These are phyloP conservation scores for Neurospora terricola DNA, from an alignment of 495 filamentous ascomycete genomes.

Conservation along the genomic window DNA sequence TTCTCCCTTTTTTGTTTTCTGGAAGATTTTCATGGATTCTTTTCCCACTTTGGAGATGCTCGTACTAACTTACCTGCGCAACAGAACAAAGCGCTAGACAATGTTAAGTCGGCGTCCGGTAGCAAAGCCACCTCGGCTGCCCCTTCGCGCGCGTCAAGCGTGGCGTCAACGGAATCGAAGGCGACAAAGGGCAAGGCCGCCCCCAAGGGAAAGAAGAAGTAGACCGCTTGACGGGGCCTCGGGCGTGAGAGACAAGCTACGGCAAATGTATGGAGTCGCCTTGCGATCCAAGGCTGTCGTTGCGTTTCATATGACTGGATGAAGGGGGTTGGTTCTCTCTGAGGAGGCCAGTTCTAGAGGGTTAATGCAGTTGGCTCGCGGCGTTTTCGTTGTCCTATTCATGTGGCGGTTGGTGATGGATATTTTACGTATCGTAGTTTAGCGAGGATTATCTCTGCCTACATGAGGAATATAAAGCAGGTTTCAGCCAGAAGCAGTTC, in stretches of 20 bases:
- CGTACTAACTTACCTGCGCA: background rate
- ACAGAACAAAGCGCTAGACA: constrained; percentile 55
- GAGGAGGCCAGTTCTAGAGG: background rate
- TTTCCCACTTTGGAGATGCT: background rate
- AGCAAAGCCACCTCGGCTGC: constrained; percentile 47
- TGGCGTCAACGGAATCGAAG: constrained; percentile 37
- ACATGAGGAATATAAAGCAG: background rate
- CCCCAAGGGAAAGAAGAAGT: constrained; percentile 48
- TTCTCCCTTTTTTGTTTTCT: no score
- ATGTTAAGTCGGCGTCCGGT: constrained; percentile 44
- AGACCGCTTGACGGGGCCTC: background rate
- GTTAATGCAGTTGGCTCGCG: background rate
- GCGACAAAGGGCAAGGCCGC: constrained; percentile 30
- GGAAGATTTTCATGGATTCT: no score
- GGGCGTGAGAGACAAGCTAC: background rate
- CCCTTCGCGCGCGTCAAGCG: constrained; percentile 43
- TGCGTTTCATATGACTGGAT: background rate
- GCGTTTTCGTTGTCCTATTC: background rate
- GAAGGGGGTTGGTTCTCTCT: background rate
- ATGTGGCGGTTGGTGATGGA: background rate
- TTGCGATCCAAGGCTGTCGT: background rate
- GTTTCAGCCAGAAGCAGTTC: background rate
- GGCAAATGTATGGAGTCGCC: background rate
- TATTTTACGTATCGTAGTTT: background rate
- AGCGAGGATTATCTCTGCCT: background rate